Evolutionary conservation across 2,329 filamentous ascomycete genomes (phyloP).

Genomic region (Tolypocladium album): DNA sequence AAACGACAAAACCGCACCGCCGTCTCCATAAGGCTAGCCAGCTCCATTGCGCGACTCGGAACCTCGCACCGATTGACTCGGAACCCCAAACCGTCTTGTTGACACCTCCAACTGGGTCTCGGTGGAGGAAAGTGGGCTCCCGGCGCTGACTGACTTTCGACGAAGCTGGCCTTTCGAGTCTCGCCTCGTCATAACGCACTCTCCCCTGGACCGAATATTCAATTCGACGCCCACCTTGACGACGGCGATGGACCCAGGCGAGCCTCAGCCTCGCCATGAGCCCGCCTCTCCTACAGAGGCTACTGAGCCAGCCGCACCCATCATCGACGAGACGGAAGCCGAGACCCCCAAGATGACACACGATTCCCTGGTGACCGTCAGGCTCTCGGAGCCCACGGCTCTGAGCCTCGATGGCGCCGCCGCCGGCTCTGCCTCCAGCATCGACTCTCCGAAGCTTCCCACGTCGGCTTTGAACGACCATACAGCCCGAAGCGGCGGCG

Average conservation of each 20-base stretch:
- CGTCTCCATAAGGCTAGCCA: constrained; percentile 7
- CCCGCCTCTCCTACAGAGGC: constrained; percentile 12
- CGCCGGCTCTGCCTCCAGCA: constrained; percentile 8
- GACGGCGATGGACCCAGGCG: constrained; percentile 17
- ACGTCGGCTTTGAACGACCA: constrained; percentile 7
- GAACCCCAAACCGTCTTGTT: background rate
- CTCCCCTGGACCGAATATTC: constrained; percentile 11
- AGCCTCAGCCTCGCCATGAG: constrained; percentile 14
- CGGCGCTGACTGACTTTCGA: background rate
- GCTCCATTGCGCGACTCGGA: constrained; percentile 1
- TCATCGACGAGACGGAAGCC: constrained; percentile 12
- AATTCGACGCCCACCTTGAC: constrained; percentile 8
- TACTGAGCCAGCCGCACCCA: constrained; percentile 6
- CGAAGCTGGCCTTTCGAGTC: constrained; percentile 10
- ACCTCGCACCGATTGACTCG: background rate
- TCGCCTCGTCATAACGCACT: constrained; percentile 14
- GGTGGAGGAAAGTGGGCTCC: constrained; percentile 6
- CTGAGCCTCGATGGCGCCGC: constrained; percentile 39
- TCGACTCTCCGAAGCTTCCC: constrained; percentile 9
- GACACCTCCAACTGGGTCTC: constrained; percentile 1
- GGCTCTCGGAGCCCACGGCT: constrained; percentile 53
- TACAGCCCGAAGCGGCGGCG: background rate
- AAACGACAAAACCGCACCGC: constrained; percentile 10
- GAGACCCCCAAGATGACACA: constrained; percentile 31
- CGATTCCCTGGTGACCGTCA: constrained; percentile 71